Evolutionary conservation across 345 rosid genomes (phyloP).

Genomic region (Rubroshorea leprosula): DNA sequence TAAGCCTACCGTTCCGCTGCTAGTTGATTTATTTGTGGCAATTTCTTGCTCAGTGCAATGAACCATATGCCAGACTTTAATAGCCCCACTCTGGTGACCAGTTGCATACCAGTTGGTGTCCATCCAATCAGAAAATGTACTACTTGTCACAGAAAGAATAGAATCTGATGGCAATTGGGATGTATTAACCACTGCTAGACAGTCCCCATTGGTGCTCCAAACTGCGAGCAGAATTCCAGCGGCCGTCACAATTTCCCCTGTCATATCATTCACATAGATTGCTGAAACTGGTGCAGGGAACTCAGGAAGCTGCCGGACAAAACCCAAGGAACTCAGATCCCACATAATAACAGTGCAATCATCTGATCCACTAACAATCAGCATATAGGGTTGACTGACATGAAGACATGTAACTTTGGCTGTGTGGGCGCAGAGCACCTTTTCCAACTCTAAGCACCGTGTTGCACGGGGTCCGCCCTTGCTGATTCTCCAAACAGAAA

Average conservation of each 20-base stretch:
- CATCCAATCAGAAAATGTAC: conserved; percentile 84
- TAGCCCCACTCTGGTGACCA: conserved; percentile 98
- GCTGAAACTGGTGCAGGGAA: conserved; percentile 89
- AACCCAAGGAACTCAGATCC: conserved; percentile 89
- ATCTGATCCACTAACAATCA: conserved; percentile 91
- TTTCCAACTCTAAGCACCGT: conserved; percentile 59
- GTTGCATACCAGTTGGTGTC: conserved; percentile 93
- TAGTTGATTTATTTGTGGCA: conserved; percentile 37
- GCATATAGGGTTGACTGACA: conserved; percentile 97
- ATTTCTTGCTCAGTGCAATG: conserved; percentile 57
- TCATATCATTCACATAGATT: conserved; percentile 80
- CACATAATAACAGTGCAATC: conserved; percentile 91
- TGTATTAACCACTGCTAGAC: conserved; percentile 83
- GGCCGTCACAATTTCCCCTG: conserved; percentile 91
- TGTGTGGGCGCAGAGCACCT: conserved; percentile 81
- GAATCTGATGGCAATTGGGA: conserved; percentile 96
- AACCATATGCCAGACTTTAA: conserved; percentile 95
- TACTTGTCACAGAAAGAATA: conserved; percentile 77
- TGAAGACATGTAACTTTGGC: conserved; percentile 78
- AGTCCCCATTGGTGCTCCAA: conserved; percentile 98
- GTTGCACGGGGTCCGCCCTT: conserved; percentile 55
- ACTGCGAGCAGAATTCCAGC: conserved; percentile 94
- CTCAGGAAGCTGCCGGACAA: conserved; percentile 84
- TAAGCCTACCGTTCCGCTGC: conserved; percentile 45
- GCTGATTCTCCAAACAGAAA: conserved; percentile 85